phyloP scores from a whole-genome alignment of 2,329 filamentous ascomycete species.

The Epichloe gansuensis region DNA sequence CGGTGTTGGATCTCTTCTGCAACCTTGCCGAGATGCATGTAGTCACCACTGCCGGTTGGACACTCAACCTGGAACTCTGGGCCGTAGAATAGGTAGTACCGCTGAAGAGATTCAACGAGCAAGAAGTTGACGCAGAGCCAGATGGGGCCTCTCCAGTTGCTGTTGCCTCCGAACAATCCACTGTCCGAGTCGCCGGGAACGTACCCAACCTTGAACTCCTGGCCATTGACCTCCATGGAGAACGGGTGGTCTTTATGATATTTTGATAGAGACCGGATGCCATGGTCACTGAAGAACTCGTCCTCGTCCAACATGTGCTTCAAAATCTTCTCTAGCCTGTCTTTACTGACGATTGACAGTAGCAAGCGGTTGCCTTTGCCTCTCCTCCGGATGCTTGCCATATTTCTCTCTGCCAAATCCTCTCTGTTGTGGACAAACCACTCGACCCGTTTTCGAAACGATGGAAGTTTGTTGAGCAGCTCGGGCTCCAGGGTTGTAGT shows the following conservation, averaged over 20 bases:
- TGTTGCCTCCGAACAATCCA: constrained; percentile 90
- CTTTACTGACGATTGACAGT: constrained; percentile 81
- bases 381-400: constrained; percentile 81
- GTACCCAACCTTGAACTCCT: constrained; percentile 77
- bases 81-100: constrained; percentile 95
- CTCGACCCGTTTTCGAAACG: constrained; percentile 82
- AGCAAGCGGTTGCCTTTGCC: constrained; percentile 84
- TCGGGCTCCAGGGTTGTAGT: constrained; percentile 88
- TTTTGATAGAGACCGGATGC: constrained; percentile 85
- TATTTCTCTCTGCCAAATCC: constrained; percentile 83
- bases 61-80: constrained; percentile 82
- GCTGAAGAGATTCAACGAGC: constrained; percentile 82
- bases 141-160: constrained; percentile 92
- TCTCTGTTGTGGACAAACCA: constrained; percentile 88
- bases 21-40: constrained; percentile 90
- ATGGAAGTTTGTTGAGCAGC: constrained; percentile 79
- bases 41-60: constrained; percentile 82
- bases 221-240: constrained; percentile 90
- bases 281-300: constrained; percentile 82
- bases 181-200: constrained; percentile 94
- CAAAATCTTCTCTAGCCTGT: constrained; percentile 79
- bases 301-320: constrained; percentile 86
- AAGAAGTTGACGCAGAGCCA: constrained; percentile 96
- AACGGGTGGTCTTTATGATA: constrained; percentile 82
- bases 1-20: constrained; percentile 92